Conservation (phyloP, 2,329 filamentous ascomycete genomes). For the Cadophora sp. region DNA sequence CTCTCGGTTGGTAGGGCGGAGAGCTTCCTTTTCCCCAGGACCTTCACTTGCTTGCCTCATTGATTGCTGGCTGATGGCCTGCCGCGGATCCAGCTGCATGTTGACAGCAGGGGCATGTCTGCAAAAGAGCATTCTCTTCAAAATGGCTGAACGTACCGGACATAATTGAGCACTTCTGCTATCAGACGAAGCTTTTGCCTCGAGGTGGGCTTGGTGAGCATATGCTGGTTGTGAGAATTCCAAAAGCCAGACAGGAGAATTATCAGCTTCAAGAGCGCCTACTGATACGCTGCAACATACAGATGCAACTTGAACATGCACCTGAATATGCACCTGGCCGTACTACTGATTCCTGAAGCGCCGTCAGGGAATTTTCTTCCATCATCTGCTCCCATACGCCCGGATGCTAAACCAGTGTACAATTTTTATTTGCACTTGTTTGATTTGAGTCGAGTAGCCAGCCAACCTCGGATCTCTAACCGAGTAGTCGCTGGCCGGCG, state of each 20-base stretch:
- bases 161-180: neutral
- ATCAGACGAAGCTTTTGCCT: neutral
- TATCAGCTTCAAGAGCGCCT: conserved; percentile 4
- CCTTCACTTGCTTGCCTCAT: neutral
- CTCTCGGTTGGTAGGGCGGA: neutral
- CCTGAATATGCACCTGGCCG: neutral
- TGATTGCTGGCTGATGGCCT: conserved; percentile 3
- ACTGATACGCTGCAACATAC: neutral
- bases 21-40: conserved; percentile 2
- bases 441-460: neutral
- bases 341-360: neutral
- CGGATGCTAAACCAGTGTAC: neutral
- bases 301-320: neutral
- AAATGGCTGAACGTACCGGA: neutral
- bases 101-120: neutral
- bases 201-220: neutral
- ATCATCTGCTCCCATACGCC: conserved; percentile 13
- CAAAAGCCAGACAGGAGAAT: neutral
- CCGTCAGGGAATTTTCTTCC: neutral
- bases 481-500: neutral
- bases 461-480: conserved; percentile 9
- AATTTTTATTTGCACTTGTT: neutral
- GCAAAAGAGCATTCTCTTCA: conserved; percentile 1
- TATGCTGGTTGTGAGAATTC: neutral
- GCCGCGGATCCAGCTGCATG: conserved; percentile 7